Evolutionary conservation across 306 rosid genomes (phyloP), one percentile per base, ranked within the genome.

Genomic region (Ochetophila trinervis): DNA sequence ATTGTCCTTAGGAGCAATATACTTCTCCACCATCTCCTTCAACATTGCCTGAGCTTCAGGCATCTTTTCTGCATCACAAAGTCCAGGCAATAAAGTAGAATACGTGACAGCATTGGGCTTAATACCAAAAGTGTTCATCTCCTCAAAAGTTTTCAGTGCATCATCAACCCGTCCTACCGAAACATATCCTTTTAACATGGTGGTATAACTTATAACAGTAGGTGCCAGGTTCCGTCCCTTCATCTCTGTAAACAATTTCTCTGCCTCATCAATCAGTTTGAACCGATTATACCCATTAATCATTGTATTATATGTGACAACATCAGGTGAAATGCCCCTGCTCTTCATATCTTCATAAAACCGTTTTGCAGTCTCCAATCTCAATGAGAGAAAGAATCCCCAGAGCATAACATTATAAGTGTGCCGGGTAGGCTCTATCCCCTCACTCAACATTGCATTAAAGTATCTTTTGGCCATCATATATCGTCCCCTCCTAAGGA

Each of bases 401-500:
- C 98, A 87, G 13, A 92, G 63, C 74, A 92, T 76, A 20, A 92
- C 12, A 68, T 89, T 87, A 56, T 85, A 89, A 0, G 96, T 89
- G 66, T 89, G 95, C 27, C 81, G 55, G n/a, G 93, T 86, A 5
- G 98, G 98, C 61, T 84, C 83, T 11, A 93, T 76, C 6, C 94
- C 95, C 60, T 93, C 98, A 37, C 75, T 76, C 55, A 93, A 52
- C 97, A 89, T 87, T 0, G 89, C 81, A 75, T 93, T 89, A 16
- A 87, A 89, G 73, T 87, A 81, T 79, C 95, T 82, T 71, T 87
- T 93, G 0, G 89, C 96, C 98, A 93, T 93, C 97, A 87, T 84
- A 67, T 89, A 87, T 45, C 97, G 65, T 12, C 97, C 96, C 19
- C 88, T 47, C 30, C 89, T 80, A 37, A 93, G 17, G 68, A 93